Base-by-base conservation (phyloP, 176 grass and related monocot genomes). In the Neostapfia colusana region DNA sequence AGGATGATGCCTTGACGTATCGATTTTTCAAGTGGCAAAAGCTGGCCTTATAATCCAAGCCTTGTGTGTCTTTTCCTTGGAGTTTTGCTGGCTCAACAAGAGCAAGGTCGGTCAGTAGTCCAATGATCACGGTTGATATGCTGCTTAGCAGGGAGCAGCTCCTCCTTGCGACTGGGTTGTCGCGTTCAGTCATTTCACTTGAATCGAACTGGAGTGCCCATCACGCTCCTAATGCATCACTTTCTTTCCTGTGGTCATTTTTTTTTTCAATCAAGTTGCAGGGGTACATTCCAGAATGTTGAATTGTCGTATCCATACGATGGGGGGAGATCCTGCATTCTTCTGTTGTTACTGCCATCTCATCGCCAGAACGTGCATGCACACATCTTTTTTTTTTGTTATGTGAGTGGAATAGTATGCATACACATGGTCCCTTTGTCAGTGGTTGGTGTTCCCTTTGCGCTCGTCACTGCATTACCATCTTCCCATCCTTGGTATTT, bases 111-210 rank as follows among this genome's bases (percentile, higher is more conserved):
- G 31, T 31, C 31, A 31, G 14, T 15, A 43, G 45, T 82, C 70
- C 44, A 81, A 69, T 37, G 5, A 53, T 71, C 35, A 31, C 12
- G n/a, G 7, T 26, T 5, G 65, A 16, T 51, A 65, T 82, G 79
- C 79, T 87, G 38, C 65, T 24, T 20, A 65, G 45, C 28, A 82
- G 85, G 79, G 79, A 87, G 79, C 79, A 82, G 39, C 14, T 17
- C 2, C 14, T 17, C 2, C 10, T 40, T 48, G 37, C 21, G 20
- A 38, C 12, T 57, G 37, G 10, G 65, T 65, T 23, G 79, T 57
- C 38, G 9, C 73, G 58, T 27, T 39, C 65, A 35, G 71, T 63
- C 43, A 13, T 24, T 56, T 51, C 66, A 45, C 20, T 69, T 54
- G 11, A 48, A 51, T 16, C 10, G 43, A 81, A 43, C 14, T 10